A percentile compares a stretch with the other conserved stretches of the same genome.
Evolutionary conservation across 495 filamentous ascomycete species (phyloP).

Genomic region (Penicillium canescens): DNA sequence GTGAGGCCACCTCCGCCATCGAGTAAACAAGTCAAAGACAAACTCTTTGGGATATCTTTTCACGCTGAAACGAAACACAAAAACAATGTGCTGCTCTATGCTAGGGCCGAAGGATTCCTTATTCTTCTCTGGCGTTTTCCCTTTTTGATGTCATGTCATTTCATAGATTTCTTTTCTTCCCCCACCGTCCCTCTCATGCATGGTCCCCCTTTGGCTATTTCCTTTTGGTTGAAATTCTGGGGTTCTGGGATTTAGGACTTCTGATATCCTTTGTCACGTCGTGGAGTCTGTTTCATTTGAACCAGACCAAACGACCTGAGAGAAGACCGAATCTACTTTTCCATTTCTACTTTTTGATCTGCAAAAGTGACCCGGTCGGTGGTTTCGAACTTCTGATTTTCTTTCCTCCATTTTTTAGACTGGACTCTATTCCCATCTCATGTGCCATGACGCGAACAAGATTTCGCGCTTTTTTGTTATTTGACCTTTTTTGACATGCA

Average conservation of each 20-base stretch:
- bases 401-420: conserved; percentile 13
- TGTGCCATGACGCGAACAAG: conserved; percentile 15
- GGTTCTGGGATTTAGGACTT: conserved; percentile 20
- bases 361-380: neutral
- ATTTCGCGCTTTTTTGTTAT: neutral
- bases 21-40: conserved; percentile 39
- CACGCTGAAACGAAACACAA: conserved; percentile 15
- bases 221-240: conserved; percentile 13
- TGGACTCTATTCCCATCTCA: conserved; percentile 13
- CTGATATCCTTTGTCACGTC: conserved; percentile 34
- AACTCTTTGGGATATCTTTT: conserved; percentile 9
- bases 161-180: conserved; percentile 21
- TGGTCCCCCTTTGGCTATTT: conserved; percentile 5
- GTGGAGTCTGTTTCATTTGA: neutral
- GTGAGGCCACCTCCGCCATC: conserved; percentile 52
- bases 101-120: conserved; percentile 4
- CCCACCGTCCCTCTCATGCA: conserved; percentile 10
- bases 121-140: conserved; percentile 10
- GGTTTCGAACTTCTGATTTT: conserved; percentile 2
- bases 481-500: neutral
- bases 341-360: conserved; percentile 2
- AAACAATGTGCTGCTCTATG: conserved; percentile 8
- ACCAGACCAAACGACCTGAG: conserved; percentile 8
- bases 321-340: conserved; percentile 10
- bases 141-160: conserved; percentile 7